Evolutionary conservation across 2,329 filamentous ascomycete species (phyloP), one percentile per base, ranked within the genome.

Genomic region (Lasiodiplodia hormozganensis): DNA sequence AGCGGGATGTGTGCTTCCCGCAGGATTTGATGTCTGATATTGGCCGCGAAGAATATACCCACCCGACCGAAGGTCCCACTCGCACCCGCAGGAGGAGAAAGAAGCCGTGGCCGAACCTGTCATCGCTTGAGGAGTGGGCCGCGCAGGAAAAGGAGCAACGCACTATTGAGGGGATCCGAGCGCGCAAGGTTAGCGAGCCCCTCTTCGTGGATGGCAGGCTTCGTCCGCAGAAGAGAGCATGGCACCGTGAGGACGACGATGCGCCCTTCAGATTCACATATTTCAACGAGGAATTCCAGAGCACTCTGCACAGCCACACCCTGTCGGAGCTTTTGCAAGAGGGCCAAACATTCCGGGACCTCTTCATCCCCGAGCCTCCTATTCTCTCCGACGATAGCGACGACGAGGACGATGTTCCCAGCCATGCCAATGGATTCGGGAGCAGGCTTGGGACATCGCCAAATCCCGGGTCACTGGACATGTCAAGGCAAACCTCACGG

Each of bases 221-320:
- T 54, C 89, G 96, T 5, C 94, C 94, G 14, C 89, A 92, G 49
- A 83, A 81, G 73, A 89, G 92, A 73, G 87, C 88, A 16, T 99
- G 95, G 95, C 95, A 93, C 77, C 88, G 91, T 49, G 89, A 92
- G 65, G 92, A 96, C 71, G 94, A 97, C 70, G 95, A 97, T 72
- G 89, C 91, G 0, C 96, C 96, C 0, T 98, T 96, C 78, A 88
- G 96, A 31, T 99, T 97, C 78, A 98, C 96, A 0, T 99, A 99
- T 79, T 99, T 99, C 85, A 98, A 98, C 79, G 96, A 98, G 77
- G 93, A 97, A 71, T 93, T 98, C 68, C 91, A 93, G 74, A 96
- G 92, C 78, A 99, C 96, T 0, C 96, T 99, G 70, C 96, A 99
- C 79, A 96, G 94, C 70, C 93, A 97, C 79, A 96, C 92, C 0